Evolutionary conservation across 306 rosid species (phyloP), one percentile per base, ranked within the genome.

Genomic region (Argentina anserina): DNA sequence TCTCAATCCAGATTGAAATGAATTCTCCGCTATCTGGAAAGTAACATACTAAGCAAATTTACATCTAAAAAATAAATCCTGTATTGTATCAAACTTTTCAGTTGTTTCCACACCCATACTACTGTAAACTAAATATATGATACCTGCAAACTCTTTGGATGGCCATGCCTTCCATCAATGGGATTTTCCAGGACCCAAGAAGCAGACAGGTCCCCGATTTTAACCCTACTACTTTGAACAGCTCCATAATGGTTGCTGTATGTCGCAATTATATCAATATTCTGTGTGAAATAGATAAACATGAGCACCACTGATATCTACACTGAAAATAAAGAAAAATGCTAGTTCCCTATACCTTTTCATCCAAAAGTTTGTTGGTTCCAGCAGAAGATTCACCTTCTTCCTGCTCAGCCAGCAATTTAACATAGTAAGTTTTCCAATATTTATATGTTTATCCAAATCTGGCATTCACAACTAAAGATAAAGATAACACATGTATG

Each of bases 141-240:
- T 86, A 94, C 96, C 97, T 84, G 83, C 46, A 88, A 78, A 75
- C 62, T 83, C 83, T 66, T 78, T 75, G 86, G 83, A 78, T 71
- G 86, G 20, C 73, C 87, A 72, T 67, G 75, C 72, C 71, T 79
- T 43, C 76, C 86, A 79, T 81, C 79, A 76, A 42, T 69, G 65
- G 94, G 90, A 74, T 88, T 88, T 85, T 94, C 95, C 92, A 90
- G 84, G 40, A 89, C 85, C 98, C 98, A 94, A 33, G 98, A 94
- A 76, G 91, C 85, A 42, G 98, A 94, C 28, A 94, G 73, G 73
- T 86, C 90, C 60, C 84, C 87, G 89, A 85, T 70, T 84, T 87
- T 94, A 83, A 94, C 84, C 86, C 89, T 89, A 76, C 91, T 81
- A 21, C 86, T 83, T 69, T 70, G 87, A 77, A 91, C 21, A 71